A percentile compares a stretch with the other conserved stretches of the same genome.
Evolutionary conservation across 2,329 filamentous ascomycete genomes (phyloP).

Genomic region (Botrytis medusae): DNA sequence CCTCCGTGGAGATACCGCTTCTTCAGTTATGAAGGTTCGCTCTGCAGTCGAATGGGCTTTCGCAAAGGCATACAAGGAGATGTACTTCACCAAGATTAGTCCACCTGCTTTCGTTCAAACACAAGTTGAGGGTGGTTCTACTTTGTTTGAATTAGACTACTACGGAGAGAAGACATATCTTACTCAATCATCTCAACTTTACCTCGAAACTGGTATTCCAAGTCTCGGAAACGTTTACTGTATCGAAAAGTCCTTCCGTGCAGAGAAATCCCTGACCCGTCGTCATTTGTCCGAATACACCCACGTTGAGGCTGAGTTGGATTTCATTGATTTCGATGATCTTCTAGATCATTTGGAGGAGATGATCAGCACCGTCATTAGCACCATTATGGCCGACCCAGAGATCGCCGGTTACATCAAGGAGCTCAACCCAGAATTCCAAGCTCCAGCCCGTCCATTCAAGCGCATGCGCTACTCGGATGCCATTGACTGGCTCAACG

Average conservation of each 20-base stretch:
- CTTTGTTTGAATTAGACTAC: conserved; percentile 51
- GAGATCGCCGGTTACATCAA: conserved; percentile 71
- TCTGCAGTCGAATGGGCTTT: conserved; percentile 68
- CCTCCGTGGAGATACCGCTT: conserved; percentile 66
- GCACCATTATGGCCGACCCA: conserved; percentile 72
- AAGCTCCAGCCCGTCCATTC: conserved; percentile 80
- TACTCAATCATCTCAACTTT: conserved; percentile 95
- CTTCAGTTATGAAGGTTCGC: conserved; percentile 69
- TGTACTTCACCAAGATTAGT: conserved; percentile 65
- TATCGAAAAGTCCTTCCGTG: conserved; percentile 97
- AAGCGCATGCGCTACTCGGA: conserved; percentile 93
- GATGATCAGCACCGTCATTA: conserved; percentile 62
- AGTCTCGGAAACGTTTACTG: conserved; percentile 95
- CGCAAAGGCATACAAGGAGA: conserved; percentile 63
- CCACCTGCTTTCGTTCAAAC: conserved; percentile 77
- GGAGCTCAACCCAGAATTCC: conserved; percentile 88
- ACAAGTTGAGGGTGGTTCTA: conserved; percentile 78
- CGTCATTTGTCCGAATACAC: conserved; percentile 96
- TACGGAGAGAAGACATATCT: conserved; percentile 90
- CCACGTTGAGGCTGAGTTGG: conserved; percentile 92
- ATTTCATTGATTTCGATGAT: conserved; percentile 92
- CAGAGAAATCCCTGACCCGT: conserved; percentile 91
- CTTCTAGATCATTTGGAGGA: conserved; percentile 84
- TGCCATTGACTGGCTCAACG: conserved; percentile 89
- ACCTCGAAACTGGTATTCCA: conserved; percentile 91